Evolutionary conservation across 192 early-diverging fungal genomes (phyloP).

Genomic region (Entomortierella lignicola): DNA sequence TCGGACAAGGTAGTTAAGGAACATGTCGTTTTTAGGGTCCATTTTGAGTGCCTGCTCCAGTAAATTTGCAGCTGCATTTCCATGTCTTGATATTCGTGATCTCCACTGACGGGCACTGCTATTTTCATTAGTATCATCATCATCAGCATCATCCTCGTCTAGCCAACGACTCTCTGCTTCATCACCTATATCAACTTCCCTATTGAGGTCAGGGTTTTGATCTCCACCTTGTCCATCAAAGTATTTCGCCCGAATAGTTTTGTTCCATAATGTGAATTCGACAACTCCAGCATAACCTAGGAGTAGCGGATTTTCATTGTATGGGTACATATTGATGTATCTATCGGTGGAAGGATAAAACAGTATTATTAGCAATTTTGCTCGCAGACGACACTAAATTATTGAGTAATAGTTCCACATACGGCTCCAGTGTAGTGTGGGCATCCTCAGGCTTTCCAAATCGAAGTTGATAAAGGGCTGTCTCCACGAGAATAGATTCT

Average conservation of each 20-base stretch:
- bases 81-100: constrained; percentile 2
- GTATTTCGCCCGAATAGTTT: neutral
- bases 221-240: neutral
- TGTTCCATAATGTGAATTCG: constrained; percentile 38
- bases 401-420: too few species aligned
- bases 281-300: constrained; percentile 29
- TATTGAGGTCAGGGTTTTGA: neutral
- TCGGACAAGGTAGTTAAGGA: constrained; percentile 25
- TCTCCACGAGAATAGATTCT: constrained; percentile 18
- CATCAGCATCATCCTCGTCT: constrained; percentile 20
- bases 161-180: neutral
- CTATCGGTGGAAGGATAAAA: neutral
- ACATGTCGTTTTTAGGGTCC: constrained; percentile 28
- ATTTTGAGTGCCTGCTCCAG: constrained; percentile 24
- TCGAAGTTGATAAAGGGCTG: constrained; percentile 30
- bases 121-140: neutral
- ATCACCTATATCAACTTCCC: neutral
- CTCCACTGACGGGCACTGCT: neutral
- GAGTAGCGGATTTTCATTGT: constrained; percentile 25
- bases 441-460: constrained; percentile 32
- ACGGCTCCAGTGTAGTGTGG: constrained; percentile 27
- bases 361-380: too few species aligned
- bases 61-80: neutral
- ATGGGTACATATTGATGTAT: constrained; percentile 13
- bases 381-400: too few species aligned